A percentile compares a stretch with the other conserved stretches of the same genome.
These are phyloP conservation scores for Colletotrichum sublineola DNA, from an alignment of 2,329 filamentous ascomycete species.

Conservation along the genomic window DNA sequence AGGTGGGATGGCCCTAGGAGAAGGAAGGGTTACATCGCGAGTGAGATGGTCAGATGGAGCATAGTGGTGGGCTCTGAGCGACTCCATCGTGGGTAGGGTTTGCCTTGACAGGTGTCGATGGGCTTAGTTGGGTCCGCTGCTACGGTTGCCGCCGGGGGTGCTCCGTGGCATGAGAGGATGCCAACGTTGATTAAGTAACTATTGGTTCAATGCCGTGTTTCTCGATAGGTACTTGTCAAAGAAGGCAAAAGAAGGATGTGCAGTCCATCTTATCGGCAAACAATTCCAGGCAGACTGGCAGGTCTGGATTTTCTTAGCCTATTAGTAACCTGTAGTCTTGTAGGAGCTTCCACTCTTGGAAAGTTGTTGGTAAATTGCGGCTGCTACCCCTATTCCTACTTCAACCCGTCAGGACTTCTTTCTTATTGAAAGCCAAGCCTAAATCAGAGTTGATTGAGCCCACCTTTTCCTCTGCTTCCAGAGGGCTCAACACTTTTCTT, in stretches of 20 bases:
- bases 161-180: neutral
- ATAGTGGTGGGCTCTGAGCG: slow-evolving; percentile 1
- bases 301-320: neutral
- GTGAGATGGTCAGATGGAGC: neutral
- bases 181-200: too few species aligned
- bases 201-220: neutral
- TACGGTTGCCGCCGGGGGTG: neutral
- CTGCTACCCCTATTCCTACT: neutral
- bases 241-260: neutral
- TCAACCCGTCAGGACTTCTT: neutral
- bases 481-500: neutral
- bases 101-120: neutral
- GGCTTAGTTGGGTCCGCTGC: neutral
- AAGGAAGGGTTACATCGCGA: neutral
- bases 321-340: neutral
- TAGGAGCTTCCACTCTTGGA: neutral
- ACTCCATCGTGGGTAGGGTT: neutral
- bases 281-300: neutral
- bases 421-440: neutral
- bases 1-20: slow-evolving; percentile 3
- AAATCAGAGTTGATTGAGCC: neutral
- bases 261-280: neutral
- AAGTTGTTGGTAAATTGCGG: neutral
- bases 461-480: neutral
- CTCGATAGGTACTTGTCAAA: neutral